Evolutionary conservation across 176 grass and related monocot genomes (phyloP), one percentile per base, ranked within the genome.

Genomic region (Oryza australiensis): DNA sequence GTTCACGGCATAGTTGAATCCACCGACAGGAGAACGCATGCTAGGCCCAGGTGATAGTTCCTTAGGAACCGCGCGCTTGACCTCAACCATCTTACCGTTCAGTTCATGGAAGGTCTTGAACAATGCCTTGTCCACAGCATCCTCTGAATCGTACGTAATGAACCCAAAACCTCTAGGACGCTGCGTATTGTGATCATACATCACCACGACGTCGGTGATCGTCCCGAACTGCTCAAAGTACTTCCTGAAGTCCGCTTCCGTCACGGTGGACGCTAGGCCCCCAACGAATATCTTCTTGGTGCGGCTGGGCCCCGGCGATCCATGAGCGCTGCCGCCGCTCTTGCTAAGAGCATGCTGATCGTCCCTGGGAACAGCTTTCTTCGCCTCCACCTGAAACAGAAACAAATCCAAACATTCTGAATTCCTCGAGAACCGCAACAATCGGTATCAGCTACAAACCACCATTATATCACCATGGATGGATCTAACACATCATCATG

Each of bases 171-270:
- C 95, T 66, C 95, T 92, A 22, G 92, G 92, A 32, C 92, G 88
- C 34, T 94, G 88, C 8, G 95, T 98, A 84, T 94, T 92, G 86
- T 98, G 95, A 77, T 98, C 95, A 57, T 98, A 98, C 92, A 98
- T 89, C 62, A 98, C 86, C 0, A 98, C 92, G 70, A 98, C 95
- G 85, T 98, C 88, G 41, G 77, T 92, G 55, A 94, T 98, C 9
- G 77, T 89, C 10, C 95, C 95, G 11, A 98, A 98, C 74, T 92
- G 86, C 72, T 98, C 86, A 66, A 98, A 98, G 62, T 98, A 94
- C 29, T 87, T 89, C 74, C 77, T 94, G 68, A 98, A 93, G 77
- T 98, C 92, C 12, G 78, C 80, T 76, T 98, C 92, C 33, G 90
- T 98, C 40, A 98, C 88, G 1, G 80, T 92, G 73, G 95, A 98